A percentile compares a stretch with the other conserved stretches of the same genome.
Conservation (phyloP, 768 basidiomycete species). For the Solioccasus polychromus region DNA sequence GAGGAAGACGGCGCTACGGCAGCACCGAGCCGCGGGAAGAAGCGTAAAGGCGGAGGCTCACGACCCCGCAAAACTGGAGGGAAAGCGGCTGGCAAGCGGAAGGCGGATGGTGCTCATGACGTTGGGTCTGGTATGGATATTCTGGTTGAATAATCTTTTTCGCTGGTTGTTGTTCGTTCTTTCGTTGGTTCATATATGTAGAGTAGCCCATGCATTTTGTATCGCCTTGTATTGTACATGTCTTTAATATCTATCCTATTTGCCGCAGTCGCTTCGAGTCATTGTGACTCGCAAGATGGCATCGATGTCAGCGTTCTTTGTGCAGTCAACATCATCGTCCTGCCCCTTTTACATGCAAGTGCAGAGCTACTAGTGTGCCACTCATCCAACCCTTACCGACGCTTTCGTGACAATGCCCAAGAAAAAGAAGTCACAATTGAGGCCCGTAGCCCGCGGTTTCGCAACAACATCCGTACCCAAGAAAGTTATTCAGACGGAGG, state of each 20-base stretch:
- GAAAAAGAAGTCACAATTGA: constrained; percentile 82
- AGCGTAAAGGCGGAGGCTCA: constrained; percentile 29
- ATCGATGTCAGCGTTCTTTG: no score
- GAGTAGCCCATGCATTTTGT: constrained; percentile 29
- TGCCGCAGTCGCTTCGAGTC: not conserved
- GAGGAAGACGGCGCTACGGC: constrained; percentile 30
- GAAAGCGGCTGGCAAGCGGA: constrained; percentile 31
- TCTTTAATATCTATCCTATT: constrained; percentile 25
- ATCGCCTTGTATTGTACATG: constrained; percentile 29
- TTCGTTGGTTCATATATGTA: constrained; percentile 24
- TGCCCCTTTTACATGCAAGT: no score
- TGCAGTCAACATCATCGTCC: not conserved
- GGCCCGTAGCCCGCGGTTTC: constrained; percentile 72
- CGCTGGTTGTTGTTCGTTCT: constrained; percentile 12
- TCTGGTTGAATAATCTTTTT: constrained; percentile 24
- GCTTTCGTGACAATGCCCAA: constrained; percentile 53
- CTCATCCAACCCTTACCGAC: not conserved
- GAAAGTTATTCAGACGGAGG: constrained; percentile 46
- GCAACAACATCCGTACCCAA: constrained; percentile 82
- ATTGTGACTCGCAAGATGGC: no score
- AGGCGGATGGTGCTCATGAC: constrained; percentile 23
- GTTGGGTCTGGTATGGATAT: constrained; percentile 24
- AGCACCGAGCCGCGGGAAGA: constrained; percentile 30
- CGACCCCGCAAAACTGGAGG: constrained; percentile 33
- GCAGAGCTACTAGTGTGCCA: no score